Evolutionary conservation across 306 rosid genomes (phyloP), one percentile per base, ranked within the genome.

Genomic region (Sicyos baderoa): DNA sequence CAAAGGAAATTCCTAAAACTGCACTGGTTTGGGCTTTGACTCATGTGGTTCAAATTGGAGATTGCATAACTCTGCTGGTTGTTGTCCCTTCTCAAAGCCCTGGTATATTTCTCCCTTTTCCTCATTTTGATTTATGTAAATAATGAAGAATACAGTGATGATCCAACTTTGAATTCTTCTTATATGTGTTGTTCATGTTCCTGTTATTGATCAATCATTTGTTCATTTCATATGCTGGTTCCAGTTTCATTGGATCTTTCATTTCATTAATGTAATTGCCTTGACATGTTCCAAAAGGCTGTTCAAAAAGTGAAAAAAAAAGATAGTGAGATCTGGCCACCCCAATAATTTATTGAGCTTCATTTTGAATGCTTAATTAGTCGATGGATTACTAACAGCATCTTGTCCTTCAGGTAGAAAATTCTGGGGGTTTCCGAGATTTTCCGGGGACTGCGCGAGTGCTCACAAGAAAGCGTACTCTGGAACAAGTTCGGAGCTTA

Each of bases 31-130:
- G 99, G 99, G 95, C 97, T 4, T 74, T 93, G 76, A 90, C 96
- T 78, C 99, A 88, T 84, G 97, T 93, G 79, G 99, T 93, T 81
- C 99, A 93, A 61, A 95, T 96, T 47, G 99, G 97, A 45, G 97
- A 93, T 64, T 93, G 96, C 85, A 93, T 93, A 68, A 88, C 97
- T 32, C 79, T 93, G 54, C 86, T 93, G 21, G 99, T 93, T 37
- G 99, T 93, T 79, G 95, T 90, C 51, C 90, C 99, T 70, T 84
- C 99, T 12, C 90, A 86, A 79, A 83, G 82, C 75, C 88, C 97
- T 47, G 99, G 97, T 93, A 76, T 14, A 6, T 49, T 51, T 47
- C 78, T 50, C 60, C 48, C 7, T 49, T 74, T 55, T 47, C 12
- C 45, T 22, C 62, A 23, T 51, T 44, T 9, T 57, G 69, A 15